phyloP scores from a whole-genome alignment of 257 asterid genomes.

The Prunella vulgaris region DNA sequence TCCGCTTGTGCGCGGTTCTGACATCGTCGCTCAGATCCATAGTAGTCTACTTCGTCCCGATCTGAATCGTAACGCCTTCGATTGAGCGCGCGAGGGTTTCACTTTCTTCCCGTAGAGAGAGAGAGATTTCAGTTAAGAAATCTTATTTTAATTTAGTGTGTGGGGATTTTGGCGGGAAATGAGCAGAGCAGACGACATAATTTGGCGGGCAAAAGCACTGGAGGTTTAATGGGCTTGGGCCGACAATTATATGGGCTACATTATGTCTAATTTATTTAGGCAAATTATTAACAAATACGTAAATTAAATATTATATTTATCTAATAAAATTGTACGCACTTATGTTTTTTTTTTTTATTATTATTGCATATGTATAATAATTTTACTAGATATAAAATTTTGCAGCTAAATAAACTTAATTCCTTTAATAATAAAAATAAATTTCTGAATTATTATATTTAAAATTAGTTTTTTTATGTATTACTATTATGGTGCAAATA shows the following conservation, averaged over 20 bases:
- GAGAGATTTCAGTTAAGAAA: neutral
- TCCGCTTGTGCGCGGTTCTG: conserved; percentile 73
- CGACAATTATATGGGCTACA: neutral
- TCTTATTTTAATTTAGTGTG: neutral
- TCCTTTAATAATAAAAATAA: no score
- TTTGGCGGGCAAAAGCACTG: conserved; percentile 47
- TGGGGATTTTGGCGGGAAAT: conserved; percentile 56
- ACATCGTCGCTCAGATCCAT: conserved; percentile 94
- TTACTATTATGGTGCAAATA: no score
- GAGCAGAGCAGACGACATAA: neutral
- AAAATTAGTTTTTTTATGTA: no score
- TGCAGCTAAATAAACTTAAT: no score
- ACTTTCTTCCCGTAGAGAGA: neutral
- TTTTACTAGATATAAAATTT: no score
- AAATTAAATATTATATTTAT: no score
- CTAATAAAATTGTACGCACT: no score
- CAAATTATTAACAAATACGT: no score
- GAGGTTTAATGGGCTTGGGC: conserved; percentile 15
- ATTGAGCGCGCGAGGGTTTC: neutral
- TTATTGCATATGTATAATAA: no score
- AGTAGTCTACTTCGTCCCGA: neutral
- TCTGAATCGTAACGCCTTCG: conserved; percentile 5
- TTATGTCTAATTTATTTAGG: neutral
- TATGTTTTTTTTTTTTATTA: no score
- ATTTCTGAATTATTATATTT: no score